phyloP scores from a whole-genome alignment of 176 grass and related monocot species.

The Olyra latifolia region DNA sequence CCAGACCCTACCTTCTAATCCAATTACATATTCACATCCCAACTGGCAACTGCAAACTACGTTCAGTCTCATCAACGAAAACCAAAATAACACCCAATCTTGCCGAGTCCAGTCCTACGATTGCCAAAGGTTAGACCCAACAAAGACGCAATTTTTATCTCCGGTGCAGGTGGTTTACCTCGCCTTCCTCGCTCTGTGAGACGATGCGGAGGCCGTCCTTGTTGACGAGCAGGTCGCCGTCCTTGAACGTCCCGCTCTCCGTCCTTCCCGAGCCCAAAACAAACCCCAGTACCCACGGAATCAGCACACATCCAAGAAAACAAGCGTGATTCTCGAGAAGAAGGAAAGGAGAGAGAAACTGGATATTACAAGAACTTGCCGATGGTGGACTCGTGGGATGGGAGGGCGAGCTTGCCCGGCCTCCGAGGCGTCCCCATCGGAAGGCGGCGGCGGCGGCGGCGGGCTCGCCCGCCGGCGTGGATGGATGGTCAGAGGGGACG shows the following conservation, averaged over 20 bases:
- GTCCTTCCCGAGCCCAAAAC: conserved; percentile 48
- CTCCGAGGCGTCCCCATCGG: conserved; percentile 34
- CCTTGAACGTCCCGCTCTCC: conserved; percentile 95
- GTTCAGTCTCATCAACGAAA: background rate
- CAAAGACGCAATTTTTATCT: background rate
- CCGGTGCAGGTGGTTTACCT: conserved; percentile 39
- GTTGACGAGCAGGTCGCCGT: conserved; percentile 94
- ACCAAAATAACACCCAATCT: background rate
- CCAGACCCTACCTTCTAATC: background rate
- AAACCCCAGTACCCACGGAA: background rate
- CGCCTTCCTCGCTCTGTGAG: conserved; percentile 67
- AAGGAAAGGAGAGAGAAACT: background rate
- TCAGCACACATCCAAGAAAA: conserved; percentile 23
- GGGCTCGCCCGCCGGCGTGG: background rate
- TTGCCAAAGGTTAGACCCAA: background rate
- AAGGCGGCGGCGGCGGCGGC: background rate
- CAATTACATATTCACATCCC: background rate
- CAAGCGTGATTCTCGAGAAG: background rate
- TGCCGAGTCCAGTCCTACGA: background rate
- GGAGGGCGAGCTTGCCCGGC: conserved; percentile 52
- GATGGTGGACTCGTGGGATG: conserved; percentile 67
- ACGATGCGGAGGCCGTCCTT: conserved; percentile 96
- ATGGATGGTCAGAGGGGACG: background rate
- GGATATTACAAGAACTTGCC: conserved; percentile 76
- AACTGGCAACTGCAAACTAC: no score